These are phyloP conservation scores for Lentinus polychrous DNA, from an alignment of 1,284 basidiomycete species.

Conservation along the genomic window DNA sequence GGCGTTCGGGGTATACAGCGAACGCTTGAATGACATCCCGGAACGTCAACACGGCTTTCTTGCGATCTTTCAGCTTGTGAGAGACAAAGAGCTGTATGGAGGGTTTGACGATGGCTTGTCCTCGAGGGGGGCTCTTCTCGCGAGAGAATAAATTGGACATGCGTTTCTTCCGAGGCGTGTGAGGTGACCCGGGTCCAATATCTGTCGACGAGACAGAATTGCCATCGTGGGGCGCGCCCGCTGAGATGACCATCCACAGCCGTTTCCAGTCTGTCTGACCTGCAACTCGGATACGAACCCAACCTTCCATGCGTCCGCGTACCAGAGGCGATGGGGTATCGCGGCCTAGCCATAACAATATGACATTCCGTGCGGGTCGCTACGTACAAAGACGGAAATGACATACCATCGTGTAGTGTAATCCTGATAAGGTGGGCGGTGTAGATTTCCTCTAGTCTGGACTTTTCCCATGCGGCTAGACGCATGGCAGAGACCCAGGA, in stretches of 20 bases:
- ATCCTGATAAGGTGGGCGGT: constrained; percentile 89
- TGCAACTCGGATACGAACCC: constrained; percentile 87
- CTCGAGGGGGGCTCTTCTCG: constrained; percentile 25
- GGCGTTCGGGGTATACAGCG: constrained; percentile 91
- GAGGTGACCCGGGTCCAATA: constrained; percentile 18
- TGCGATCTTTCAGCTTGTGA: constrained; percentile 63
- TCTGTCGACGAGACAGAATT: constrained; percentile 28
- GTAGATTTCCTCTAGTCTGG: constrained; percentile 94
- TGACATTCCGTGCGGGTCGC: constrained; percentile 1
- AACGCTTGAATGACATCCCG: constrained; percentile 63
- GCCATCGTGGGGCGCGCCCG: constrained; percentile 18
- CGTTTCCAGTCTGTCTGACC: constrained; percentile 96
- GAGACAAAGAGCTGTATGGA: constrained; percentile 54
- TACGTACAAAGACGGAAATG: constrained; percentile 17
- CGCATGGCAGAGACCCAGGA: constrained; percentile 93
- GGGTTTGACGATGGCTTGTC: constrained; percentile 31
- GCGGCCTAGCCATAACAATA: constrained; percentile 38
- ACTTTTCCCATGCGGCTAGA: constrained; percentile 92
- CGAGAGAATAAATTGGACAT: constrained; percentile 65
- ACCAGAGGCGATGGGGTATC: constrained; percentile 61
- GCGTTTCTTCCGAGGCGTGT: constrained; percentile 45
- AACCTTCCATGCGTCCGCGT: constrained; percentile 83
- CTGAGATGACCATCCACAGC: constrained; percentile 76
- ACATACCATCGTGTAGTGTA: constrained; percentile 45
- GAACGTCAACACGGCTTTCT: constrained; percentile 56